phyloP scores from a whole-genome alignment of 2,329 filamentous ascomycete species.

The Aspergillus sp. region DNA sequence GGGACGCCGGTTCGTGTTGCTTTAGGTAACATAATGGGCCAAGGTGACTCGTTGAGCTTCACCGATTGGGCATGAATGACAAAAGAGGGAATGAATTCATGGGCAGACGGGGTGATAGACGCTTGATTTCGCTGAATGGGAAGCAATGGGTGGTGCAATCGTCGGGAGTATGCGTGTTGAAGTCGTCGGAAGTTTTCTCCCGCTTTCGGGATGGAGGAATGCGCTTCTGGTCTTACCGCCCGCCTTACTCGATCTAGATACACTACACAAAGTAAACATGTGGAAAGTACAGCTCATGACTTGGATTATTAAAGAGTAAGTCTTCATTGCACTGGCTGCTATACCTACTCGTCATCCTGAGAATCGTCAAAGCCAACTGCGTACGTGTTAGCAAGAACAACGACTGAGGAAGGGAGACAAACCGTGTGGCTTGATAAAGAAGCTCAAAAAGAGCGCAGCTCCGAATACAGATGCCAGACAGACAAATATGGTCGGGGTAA shows the following conservation, averaged over 20 bases:
- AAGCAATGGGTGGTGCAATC: no score
- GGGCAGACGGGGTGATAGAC: no score
- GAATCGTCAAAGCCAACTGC: slow-evolving; percentile 12
- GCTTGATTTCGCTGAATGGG: no score
- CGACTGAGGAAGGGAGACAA: slow-evolving; percentile 30
- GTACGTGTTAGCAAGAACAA: background rate
- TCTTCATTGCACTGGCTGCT: no score
- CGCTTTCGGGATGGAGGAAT: no score
- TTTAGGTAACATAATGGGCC: slow-evolving; percentile 22
- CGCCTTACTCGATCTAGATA: no score
- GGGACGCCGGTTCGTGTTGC: slow-evolving; percentile 19
- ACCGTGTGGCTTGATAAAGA: slow-evolving; percentile 67
- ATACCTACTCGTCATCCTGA: background rate
- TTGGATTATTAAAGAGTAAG: no score
- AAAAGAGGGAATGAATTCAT: slow-evolving; percentile 2
- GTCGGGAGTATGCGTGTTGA: no score
- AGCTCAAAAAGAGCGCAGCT: slow-evolving; percentile 55
- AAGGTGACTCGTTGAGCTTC: slow-evolving; percentile 2
- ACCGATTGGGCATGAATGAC: slow-evolving; percentile 9
- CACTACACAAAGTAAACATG: no score
- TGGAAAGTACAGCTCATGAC: no score
- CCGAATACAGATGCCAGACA: slow-evolving; percentile 59
- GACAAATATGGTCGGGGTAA: slow-evolving; percentile 76
- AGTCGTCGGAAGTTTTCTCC: no score
- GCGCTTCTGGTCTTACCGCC: no score